Evolutionary conservation across 2,329 filamentous ascomycete genomes (phyloP).

Genomic region (Endothia cerciana): DNA sequence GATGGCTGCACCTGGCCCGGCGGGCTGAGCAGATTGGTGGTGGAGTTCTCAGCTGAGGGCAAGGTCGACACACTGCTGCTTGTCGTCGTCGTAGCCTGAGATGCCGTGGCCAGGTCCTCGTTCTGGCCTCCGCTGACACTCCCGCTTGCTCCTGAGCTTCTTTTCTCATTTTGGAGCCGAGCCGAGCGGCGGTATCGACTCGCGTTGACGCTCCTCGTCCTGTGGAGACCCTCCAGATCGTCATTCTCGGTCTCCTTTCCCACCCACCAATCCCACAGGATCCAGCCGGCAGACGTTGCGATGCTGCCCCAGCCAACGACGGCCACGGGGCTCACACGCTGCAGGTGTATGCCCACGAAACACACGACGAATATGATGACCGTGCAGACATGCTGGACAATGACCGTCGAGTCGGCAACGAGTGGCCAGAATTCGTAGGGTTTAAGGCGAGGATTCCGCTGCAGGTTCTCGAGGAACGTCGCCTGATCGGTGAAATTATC

Average conservation of each 20-base stretch:
- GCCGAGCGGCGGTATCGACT: constrained; percentile 35
- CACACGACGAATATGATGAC: constrained; percentile 94
- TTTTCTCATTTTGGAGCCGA: constrained; percentile 31
- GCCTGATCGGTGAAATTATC: constrained; percentile 98
- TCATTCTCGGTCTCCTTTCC: constrained; percentile 59
- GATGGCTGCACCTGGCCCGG: constrained; percentile 28
- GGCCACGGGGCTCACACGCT: constrained; percentile 85
- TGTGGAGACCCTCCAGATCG: constrained; percentile 44
- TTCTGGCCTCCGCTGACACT: constrained; percentile 32
- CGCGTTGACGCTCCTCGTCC: constrained; percentile 42
- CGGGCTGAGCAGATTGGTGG: constrained; percentile 45
- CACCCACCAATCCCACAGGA: constrained; percentile 90
- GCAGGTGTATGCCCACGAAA: constrained; percentile 87
- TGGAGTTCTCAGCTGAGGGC: constrained; percentile 51
- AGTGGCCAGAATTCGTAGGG: constrained; percentile 99
- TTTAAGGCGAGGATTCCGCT: constrained; percentile 88
- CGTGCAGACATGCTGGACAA: constrained; percentile 94
- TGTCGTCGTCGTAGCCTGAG: constrained; percentile 23
- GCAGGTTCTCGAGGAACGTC: constrained; percentile 93
- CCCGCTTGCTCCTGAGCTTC: constrained; percentile 32
- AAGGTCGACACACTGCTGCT: constrained; percentile 35
- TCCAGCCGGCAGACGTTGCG: constrained; percentile 84
- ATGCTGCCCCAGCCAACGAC: constrained; percentile 85
- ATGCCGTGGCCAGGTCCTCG: constrained; percentile 20
- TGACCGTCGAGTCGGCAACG: constrained; percentile 92